A percentile compares a stretch with the other conserved stretches of the same genome.
phyloP scores from a whole-genome alignment of 2,329 filamentous ascomycete species.

The Blastomyces gilchristii region DNA sequence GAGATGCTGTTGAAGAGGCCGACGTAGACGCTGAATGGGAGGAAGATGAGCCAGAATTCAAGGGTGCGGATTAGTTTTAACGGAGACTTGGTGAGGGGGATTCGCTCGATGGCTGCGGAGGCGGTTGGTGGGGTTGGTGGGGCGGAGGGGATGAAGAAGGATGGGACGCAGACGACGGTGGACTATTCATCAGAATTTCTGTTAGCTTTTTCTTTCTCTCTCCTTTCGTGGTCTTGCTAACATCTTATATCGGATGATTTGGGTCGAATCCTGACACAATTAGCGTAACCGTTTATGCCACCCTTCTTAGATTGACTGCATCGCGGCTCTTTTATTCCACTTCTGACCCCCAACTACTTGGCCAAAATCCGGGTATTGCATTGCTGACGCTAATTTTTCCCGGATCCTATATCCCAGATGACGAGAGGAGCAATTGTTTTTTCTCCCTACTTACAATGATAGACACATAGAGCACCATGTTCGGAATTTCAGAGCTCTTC shows the following conservation, averaged over 20 bases:
- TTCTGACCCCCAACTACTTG: not conserved
- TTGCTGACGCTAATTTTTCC: not conserved
- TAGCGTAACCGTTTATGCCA: not conserved
- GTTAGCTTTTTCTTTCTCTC: not conserved
- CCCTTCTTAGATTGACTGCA: not conserved
- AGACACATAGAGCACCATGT: conserved; percentile 74
- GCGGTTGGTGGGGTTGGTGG: conserved; percentile 70
- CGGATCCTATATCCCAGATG: not conserved
- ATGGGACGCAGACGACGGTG: conserved; percentile 57
- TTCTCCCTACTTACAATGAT: conserved; percentile 59
- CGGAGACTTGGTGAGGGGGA: conserved; percentile 47
- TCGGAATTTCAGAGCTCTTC: conserved; percentile 55
- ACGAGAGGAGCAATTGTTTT: not conserved
- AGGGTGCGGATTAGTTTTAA: conserved; percentile 46
- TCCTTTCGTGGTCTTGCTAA: not conserved
- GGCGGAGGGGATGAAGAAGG: conserved; percentile 65
- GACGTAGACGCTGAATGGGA: conserved; percentile 77
- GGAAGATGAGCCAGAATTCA: conserved; percentile 69
- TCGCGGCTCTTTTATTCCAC: not conserved
- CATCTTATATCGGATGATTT: not conserved
- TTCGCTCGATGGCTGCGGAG: conserved; percentile 48
- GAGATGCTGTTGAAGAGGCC: conserved; percentile 91
- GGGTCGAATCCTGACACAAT: not conserved
- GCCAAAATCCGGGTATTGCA: not conserved
- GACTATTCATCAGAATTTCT: conserved; percentile 33